Evolutionary conservation across 441 rosid genomes (phyloP), one percentile per base, ranked within the genome.

Genomic region (Brassica hybrid): DNA sequence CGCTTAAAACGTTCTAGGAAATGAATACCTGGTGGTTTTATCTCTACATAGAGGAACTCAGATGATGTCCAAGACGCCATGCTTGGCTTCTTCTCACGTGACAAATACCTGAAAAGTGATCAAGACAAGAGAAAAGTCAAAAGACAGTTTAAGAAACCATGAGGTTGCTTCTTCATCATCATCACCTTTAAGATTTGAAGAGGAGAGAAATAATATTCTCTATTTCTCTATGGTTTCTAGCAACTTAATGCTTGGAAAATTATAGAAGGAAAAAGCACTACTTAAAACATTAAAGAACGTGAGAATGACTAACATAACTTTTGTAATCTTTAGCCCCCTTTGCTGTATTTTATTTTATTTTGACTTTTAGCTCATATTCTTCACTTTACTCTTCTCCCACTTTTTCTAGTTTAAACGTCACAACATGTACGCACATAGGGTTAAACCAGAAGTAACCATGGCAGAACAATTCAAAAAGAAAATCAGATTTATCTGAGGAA

Each of bases 1-100:
- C 76, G 82, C 67, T 79, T 89, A 27, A 86, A 54, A 76, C 64
- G 81, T 74, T 89, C 94, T 3, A 91, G 23, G 64, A 87, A 84
- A 45, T 66, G 83, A 62, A 94, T 88, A 57, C 96, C 97, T 1
- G 77, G 78, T 9, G 93, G 98, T 83, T 83, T 90, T 17, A 73
- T 73, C 9, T 56, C 67, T 23, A 25, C 36, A 8, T 73, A 73
- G 5, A 73, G 76, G 23, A 73, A 73, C 10, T 73, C 76, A 4
- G 76, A 73, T 63, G 76, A 73, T 30, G 63, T 64, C 76, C 76
- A 73, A 32, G 76, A 73, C 62, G 76, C 48, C 76, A 73, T 73
- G 11, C 34, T 30, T 30, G 34, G 34, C 34, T 30, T 18, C 17
- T 11, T 9, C 32, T 71, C 65, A 34, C 27, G 18, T 61, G 8